Percentiles rank a stretch among this genome's conserved stretches.
These are phyloP conservation scores for Phaseolus lunatus DNA, from an alignment of 306 rosid species.

Conservation along the genomic window DNA sequence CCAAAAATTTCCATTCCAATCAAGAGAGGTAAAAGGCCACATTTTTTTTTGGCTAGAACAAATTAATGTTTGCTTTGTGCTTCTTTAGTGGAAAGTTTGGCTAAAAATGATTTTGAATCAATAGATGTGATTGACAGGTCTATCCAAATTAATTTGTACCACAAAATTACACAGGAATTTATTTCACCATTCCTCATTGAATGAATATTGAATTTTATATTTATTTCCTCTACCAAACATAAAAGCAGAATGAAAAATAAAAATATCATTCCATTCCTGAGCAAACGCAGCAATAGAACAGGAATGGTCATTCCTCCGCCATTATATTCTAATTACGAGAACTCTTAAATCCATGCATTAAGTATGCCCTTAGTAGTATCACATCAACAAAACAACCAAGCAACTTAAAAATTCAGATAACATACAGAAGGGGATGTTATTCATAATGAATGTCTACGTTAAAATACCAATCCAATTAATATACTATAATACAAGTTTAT, in stretches of 20 bases:
- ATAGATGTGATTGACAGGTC: neutral
- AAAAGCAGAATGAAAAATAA: conserved; percentile 19
- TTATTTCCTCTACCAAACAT: neutral
- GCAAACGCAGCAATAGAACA: conserved; percentile 28
- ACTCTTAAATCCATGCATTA: neutral
- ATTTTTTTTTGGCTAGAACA: conserved; percentile 17
- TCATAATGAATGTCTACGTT: neutral
- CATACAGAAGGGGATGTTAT: neutral
- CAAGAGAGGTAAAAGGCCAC: neutral
- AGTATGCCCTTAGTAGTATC: neutral
- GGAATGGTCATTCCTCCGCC: neutral
- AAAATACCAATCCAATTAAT: neutral
- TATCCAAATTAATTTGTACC: neutral
- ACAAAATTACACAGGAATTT: neutral
- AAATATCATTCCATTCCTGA: conserved; percentile 16
- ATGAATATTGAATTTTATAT: neutral
- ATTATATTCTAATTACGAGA: conserved; percentile 7
- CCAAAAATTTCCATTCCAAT: conserved; percentile 2
- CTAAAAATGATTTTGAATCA: neutral
- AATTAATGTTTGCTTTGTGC: neutral
- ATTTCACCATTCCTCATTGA: neutral
- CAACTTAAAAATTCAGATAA: conserved; percentile 1
- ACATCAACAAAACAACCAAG: conserved; percentile 7
- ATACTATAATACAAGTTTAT: neutral
- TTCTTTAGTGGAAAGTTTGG: neutral